Percentiles rank a stretch among this genome's conserved stretches.
phyloP scores from a whole-genome alignment of 2,329 filamentous ascomycete genomes.

The Aureobasidium sp. region DNA sequence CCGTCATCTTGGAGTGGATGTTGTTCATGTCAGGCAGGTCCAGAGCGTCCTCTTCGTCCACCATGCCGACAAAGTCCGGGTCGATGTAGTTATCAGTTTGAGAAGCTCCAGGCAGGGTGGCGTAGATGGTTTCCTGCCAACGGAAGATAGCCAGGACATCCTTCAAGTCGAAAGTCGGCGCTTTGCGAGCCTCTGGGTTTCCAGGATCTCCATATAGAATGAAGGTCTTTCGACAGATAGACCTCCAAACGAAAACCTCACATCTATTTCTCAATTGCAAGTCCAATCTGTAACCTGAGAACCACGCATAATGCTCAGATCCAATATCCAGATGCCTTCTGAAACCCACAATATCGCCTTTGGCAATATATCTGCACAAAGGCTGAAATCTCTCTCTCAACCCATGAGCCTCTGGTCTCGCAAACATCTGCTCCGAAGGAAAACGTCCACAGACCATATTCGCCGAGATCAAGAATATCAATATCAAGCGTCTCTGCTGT shows the following conservation, averaged over 20 bases:
- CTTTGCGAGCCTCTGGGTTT: constrained; percentile 58
- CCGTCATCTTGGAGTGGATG: constrained; percentile 81
- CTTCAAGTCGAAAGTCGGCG: constrained; percentile 78
- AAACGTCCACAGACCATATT: constrained; percentile 90
- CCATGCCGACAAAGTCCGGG: constrained; percentile 48
- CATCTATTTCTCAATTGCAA: constrained; percentile 80
- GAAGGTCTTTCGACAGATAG: constrained; percentile 81
- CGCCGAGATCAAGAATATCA: constrained; percentile 84
- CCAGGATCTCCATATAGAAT: constrained; percentile 80
- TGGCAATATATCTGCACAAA: constrained; percentile 75
- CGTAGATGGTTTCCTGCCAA: constrained; percentile 64
- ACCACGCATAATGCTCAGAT: constrained; percentile 70
- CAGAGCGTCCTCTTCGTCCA: constrained; percentile 22
- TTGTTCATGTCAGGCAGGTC: constrained; percentile 61
- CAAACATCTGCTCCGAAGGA: constrained; percentile 72
- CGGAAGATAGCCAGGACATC: constrained; percentile 71
- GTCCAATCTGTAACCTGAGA: constrained; percentile 79
- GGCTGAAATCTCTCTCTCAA: constrained; percentile 75
- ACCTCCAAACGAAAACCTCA: constrained; percentile 86
- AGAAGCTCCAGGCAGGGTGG: constrained; percentile 34
- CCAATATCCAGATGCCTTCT: constrained; percentile 69
- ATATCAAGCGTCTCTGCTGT: constrained; percentile 80
- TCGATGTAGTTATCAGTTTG: constrained; percentile 46
- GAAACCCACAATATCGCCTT: constrained; percentile 79
- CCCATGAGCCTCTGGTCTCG: constrained; percentile 73